Conservation (phyloP, 352 stramenopile species). For the Phytopythium ostracodes region DNA sequence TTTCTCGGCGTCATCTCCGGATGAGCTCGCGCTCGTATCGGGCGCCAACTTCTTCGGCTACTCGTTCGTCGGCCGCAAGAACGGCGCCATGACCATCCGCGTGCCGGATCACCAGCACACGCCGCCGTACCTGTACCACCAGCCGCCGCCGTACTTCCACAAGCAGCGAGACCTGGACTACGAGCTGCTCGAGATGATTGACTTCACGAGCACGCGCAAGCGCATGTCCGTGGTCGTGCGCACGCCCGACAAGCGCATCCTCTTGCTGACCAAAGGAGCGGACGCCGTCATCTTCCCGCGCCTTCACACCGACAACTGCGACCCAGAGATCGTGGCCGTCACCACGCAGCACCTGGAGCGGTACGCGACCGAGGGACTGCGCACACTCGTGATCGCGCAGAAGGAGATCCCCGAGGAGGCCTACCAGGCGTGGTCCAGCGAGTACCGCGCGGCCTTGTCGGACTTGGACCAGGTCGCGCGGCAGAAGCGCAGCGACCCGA, state of each 20-base stretch:
- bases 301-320: constrained; percentile 31
- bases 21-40: constrained; percentile 79
- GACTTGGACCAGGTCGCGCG: constrained; percentile 64
- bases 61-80: constrained; percentile 61
- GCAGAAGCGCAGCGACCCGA: constrained; percentile 53
- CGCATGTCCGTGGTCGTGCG: constrained; percentile 98
- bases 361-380: constrained; percentile 83
- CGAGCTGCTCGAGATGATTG: constrained; percentile 93
- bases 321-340: constrained; percentile 42
- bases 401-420: constrained; percentile 62
- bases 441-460: constrained; percentile 72
- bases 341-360: constrained; percentile 78
- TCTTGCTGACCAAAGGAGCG: constrained; percentile 82
- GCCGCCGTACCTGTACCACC: background rate
- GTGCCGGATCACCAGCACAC: constrained; percentile 17
- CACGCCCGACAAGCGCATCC: constrained; percentile 51
- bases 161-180: constrained; percentile 49
- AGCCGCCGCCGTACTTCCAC: constrained; percentile 1
- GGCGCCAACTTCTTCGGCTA: constrained; percentile 82
- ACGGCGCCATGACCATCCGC: constrained; percentile 52
- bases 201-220: constrained; percentile 98
- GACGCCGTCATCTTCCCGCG: constrained; percentile 82
- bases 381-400: constrained; percentile 87
- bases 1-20: constrained; percentile 78
- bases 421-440: constrained; percentile 66